Evolutionary conservation across 352 stramenopile genomes (phyloP).

Genomic region (Globisporangium polare): DNA sequence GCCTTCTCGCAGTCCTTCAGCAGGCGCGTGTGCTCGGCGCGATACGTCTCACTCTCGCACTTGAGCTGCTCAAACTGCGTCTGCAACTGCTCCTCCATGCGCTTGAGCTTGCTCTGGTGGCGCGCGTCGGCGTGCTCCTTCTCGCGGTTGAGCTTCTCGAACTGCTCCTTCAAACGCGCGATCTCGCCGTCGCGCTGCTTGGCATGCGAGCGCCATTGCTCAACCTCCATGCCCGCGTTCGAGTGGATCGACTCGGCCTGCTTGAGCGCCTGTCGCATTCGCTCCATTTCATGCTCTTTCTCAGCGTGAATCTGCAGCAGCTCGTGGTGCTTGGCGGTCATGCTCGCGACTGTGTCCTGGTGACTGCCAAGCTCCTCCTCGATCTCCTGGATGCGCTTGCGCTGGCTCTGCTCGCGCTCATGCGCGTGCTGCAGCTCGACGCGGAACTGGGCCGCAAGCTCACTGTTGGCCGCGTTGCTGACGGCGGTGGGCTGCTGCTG

Average conservation of each 20-base stretch:
- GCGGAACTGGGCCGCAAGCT: slow-evolving; percentile 38
- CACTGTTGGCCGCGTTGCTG: background rate
- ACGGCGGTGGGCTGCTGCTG: slow-evolving; percentile 3
- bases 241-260: slow-evolving; percentile 29
- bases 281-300: slow-evolving; percentile 32
- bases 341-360: slow-evolving; percentile 22
- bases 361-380: slow-evolving; percentile 33
- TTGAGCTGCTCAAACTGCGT: slow-evolving; percentile 44
- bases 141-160: slow-evolving; percentile 38
- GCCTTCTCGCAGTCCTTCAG: slow-evolving; percentile 49
- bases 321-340: slow-evolving; percentile 37
- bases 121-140: slow-evolving; percentile 39
- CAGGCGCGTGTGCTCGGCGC: slow-evolving; percentile 39
- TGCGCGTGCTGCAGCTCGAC: slow-evolving; percentile 30
- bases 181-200: slow-evolving; percentile 51
- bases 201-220: slow-evolving; percentile 36
- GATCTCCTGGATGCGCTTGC: slow-evolving; percentile 27
- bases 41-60: slow-evolving; percentile 54
- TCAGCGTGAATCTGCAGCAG: slow-evolving; percentile 19
- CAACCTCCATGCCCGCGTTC: slow-evolving; percentile 31
- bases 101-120: slow-evolving; percentile 45
- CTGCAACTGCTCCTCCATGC: slow-evolving; percentile 63
- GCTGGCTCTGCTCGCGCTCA: slow-evolving; percentile 28
- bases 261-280: slow-evolving; percentile 34
- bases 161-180: slow-evolving; percentile 24